phyloP scores from a whole-genome alignment of 1,284 basidiomycete species.

The Schizophyllum commune region DNA sequence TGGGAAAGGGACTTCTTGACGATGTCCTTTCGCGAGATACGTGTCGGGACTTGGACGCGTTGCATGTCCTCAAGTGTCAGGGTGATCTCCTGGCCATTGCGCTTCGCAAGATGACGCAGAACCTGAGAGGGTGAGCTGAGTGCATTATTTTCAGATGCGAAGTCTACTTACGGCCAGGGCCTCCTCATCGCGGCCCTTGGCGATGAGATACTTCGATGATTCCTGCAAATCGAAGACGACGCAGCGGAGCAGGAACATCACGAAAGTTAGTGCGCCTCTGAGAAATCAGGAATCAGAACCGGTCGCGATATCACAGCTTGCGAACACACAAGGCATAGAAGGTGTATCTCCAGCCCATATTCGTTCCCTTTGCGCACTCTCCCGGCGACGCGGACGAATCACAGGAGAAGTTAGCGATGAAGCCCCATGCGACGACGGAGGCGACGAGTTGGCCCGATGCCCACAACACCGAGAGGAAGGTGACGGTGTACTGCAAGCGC shows the following conservation, averaged over 20 bases:
- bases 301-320: too few relatives aligned
- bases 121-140: slow-evolving; percentile 20
- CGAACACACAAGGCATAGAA: slow-evolving; percentile 25
- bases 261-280: slow-evolving; percentile 38
- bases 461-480: slow-evolving; percentile 62
- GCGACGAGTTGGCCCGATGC: slow-evolving; percentile 54
- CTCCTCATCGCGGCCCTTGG: slow-evolving; percentile 48
- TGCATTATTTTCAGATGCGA: background rate
- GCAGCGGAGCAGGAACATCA: slow-evolving; percentile 38
- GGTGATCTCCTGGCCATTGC: slow-evolving; percentile 38
- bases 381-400: slow-evolving; percentile 21
- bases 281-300: too few relatives aligned
- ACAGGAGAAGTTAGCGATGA: slow-evolving; percentile 45
- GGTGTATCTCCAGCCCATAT: slow-evolving; percentile 59
- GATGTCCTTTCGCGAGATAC: slow-evolving; percentile 15
- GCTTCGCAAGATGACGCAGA: slow-evolving; percentile 40
- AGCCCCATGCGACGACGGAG: slow-evolving; percentile 41
- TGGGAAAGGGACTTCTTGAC: slow-evolving; percentile 31
- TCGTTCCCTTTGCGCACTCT: slow-evolving; percentile 35
- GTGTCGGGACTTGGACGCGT: slow-evolving; percentile 20
- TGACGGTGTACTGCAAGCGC: slow-evolving; percentile 44
- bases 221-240: slow-evolving; percentile 45
- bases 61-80: slow-evolving; percentile 38
- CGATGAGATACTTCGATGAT: slow-evolving; percentile 53
- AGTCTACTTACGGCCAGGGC: slow-evolving; percentile 34